Conservation (phyloP, 805 yeast genomes). For the Metschnikowia dekortorum region DNA sequence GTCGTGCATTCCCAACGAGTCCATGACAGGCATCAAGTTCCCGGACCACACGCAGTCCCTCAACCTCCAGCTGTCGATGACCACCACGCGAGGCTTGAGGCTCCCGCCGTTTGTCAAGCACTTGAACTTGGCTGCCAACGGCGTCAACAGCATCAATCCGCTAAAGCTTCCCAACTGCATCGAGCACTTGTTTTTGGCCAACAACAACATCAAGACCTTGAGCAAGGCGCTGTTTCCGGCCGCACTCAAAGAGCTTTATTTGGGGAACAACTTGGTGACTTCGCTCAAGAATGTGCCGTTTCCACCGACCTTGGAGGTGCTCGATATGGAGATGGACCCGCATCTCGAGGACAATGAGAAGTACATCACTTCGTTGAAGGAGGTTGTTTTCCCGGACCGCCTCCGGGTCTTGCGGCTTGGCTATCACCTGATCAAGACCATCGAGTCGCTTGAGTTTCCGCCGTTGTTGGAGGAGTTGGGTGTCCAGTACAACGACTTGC, state of each 20-base stretch:
- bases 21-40: slow-evolving; percentile 44
- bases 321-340: slow-evolving; percentile 42
- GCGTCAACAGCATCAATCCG: slow-evolving; percentile 44
- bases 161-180: slow-evolving; percentile 39
- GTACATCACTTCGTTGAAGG: slow-evolving; percentile 38
- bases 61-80: slow-evolving; percentile 42
- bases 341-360: slow-evolving; percentile 39
- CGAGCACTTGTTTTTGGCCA: slow-evolving; percentile 31
- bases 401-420: slow-evolving; percentile 34
- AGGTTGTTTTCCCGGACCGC: slow-evolving; percentile 34
- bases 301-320: slow-evolving; percentile 34
- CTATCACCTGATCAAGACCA: slow-evolving; percentile 35
- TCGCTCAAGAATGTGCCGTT: slow-evolving; percentile 41
- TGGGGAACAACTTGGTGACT: slow-evolving; percentile 42
- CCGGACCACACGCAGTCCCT: slow-evolving; percentile 35
- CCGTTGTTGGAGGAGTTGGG: slow-evolving; percentile 26
- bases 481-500: slow-evolving; percentile 37
- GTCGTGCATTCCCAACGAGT: slow-evolving; percentile 42
- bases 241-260: slow-evolving; percentile 29
- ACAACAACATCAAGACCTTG: slow-evolving; percentile 42
- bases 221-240: slow-evolving; percentile 40
- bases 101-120: slow-evolving; percentile 29
- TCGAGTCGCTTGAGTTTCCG: slow-evolving; percentile 41
- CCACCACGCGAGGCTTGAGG: slow-evolving; percentile 41
- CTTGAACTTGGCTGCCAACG: slow-evolving; percentile 34